Evolutionary conservation across 2,329 filamentous ascomycete genomes (phyloP).

Genomic region (Fusarium sp.): DNA sequence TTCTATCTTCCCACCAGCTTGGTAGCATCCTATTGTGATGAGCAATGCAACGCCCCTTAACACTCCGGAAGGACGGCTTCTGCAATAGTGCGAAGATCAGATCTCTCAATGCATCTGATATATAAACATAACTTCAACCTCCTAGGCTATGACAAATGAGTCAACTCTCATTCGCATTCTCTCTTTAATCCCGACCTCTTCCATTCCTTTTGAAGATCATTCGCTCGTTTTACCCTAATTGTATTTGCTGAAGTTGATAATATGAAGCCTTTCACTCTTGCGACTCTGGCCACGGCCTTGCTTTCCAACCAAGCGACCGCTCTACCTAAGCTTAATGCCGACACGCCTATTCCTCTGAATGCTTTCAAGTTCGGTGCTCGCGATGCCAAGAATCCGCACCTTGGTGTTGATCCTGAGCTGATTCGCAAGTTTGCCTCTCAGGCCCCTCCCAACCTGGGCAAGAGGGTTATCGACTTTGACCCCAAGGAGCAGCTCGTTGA

Average conservation of each 20-base stretch:
- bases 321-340: conserved; percentile 5
- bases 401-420: conserved; percentile 26
- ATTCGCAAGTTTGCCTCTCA: conserved; percentile 29
- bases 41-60: not conserved
- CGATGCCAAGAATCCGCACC: conserved; percentile 11
- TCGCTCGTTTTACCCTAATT: conserved; percentile 6
- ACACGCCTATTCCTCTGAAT: conserved; percentile 26
- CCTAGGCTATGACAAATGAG: conserved; percentile 25
- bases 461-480: conserved; percentile 23
- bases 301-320: conserved; percentile 21
- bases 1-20: not conserved
- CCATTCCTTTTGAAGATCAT: not conserved
- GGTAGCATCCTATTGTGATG: not conserved
- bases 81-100: not conserved
- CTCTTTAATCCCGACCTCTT: conserved; percentile 4
- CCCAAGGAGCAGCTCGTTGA: conserved; percentile 28
- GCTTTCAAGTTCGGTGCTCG: conserved; percentile 16
- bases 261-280: conserved; percentile 26
- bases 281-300: conserved; percentile 12
- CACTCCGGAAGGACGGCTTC: not conserved
- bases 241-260: not conserved
- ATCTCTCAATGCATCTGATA: not conserved
- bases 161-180: conserved; percentile 21
- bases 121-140: conserved; percentile 13
- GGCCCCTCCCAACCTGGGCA: conserved; percentile 12